Conservation (phyloP, 768 basidiomycete species). For the Coprinopsis marcescibilis region DNA sequence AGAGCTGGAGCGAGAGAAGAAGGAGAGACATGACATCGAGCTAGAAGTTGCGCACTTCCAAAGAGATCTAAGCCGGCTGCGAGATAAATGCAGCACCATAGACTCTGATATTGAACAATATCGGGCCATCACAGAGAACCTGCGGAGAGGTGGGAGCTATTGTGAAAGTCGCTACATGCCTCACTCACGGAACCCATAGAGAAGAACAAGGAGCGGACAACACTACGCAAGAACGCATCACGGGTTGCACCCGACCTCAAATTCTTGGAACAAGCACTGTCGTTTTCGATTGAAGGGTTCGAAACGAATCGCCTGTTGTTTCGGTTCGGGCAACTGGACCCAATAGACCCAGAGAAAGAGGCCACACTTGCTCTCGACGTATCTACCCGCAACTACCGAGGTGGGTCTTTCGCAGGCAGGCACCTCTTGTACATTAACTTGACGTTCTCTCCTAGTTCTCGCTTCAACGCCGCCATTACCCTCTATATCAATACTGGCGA, state of each 20-base stretch:
- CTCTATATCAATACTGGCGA: constrained; percentile 59
- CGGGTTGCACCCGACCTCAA: constrained; percentile 49
- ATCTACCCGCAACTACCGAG: constrained; percentile 54
- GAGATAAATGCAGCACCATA: constrained; percentile 51
- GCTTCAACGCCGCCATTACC: constrained; percentile 71
- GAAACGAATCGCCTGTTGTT: constrained; percentile 67
- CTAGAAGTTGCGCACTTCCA: constrained; percentile 52
- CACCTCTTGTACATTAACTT: background rate
- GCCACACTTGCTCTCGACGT: constrained; percentile 77
- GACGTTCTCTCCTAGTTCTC: constrained; percentile 48
- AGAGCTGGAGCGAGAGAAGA: constrained; percentile 67
- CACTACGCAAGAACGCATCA: constrained; percentile 48
- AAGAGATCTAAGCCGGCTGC: constrained; percentile 59
- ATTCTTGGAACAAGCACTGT: constrained; percentile 50
- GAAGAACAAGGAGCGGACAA: constrained; percentile 57
- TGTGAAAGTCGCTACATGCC: background rate
- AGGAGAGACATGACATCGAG: constrained; percentile 69
- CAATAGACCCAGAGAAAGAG: constrained; percentile 50
- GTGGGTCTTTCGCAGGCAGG: constrained; percentile 31
- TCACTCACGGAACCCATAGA: constrained; percentile 33
- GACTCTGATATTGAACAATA: constrained; percentile 73
- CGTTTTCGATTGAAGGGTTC: constrained; percentile 74
- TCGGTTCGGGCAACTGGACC: constrained; percentile 64
- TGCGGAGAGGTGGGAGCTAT: constrained; percentile 51
- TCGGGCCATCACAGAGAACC: constrained; percentile 51